Base-by-base conservation (phyloP, 805 yeast species). In the Starmerella riodocensis region DNA sequence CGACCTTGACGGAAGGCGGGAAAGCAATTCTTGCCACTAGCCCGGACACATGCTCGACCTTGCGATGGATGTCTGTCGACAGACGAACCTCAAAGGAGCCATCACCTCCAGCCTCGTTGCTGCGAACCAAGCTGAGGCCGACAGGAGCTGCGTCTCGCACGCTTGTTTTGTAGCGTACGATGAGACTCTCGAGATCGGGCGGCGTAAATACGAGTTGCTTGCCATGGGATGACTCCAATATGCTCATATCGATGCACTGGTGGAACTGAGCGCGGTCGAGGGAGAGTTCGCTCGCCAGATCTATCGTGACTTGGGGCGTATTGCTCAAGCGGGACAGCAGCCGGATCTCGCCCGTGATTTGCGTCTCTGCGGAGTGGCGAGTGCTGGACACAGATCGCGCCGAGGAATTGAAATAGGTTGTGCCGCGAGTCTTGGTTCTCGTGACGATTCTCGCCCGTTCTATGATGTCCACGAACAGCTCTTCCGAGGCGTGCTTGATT, bases 381-480 rank as follows among this genome's bases (percentile, higher is more conserved):
- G 38, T 29, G 30, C 21, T 19, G 26, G 29, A 23, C 22, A 19
- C 32, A 9, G 32, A 8, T 5, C 19, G 19, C 8, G 20, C 4
- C 5, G 34, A 19, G 4, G 34, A 6, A 12, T 11, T 6, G 26
- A 17, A 19, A 8, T 31, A 25, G n/a, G 34, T 17, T 19, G 13
- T 16, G 22, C 20, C 7, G 9, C 14, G 7, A 20, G 33, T 19
- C 16, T 35, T 25, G 7, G 71, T 59, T 19, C 66, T 63, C 18
- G 76, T 57, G 0, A 78, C 66, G 27, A 78, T 69, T 46, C 69
- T 69, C 18, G 49, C 43, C 1, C 67, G 62, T 56, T 88, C 98
- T 2, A 67, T 65, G 5, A 91, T 56, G 58, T 91, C 97, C 7
- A 88, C 78, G 55, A 76, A 84, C 58, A 88, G 66, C 58, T 88